Evolutionary conservation across 495 filamentous ascomycete genomes (phyloP).

Genomic region (Penicillium macrosclerotiorum): DNA sequence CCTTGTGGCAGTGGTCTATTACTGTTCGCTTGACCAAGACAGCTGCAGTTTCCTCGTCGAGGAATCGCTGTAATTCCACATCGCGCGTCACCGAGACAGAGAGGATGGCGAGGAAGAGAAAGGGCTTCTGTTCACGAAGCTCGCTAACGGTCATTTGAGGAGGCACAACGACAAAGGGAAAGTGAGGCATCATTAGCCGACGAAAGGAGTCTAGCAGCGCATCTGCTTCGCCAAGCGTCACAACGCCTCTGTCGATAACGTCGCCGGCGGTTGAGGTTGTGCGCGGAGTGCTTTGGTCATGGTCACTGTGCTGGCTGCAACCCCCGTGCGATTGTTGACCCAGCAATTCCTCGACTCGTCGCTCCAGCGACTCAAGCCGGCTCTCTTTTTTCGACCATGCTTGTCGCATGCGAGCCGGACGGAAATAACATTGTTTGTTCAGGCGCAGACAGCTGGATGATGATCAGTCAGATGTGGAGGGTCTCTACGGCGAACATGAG

Average conservation of each 20-base stretch:
- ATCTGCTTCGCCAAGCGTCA: conserved; percentile 19
- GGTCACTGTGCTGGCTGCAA: not conserved
- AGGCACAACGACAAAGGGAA: conserved; percentile 34
- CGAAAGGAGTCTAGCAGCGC: conserved; percentile 21
- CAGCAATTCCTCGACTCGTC: too few species aligned
- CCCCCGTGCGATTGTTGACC: not conserved
- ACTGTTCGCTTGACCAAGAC: too few species aligned
- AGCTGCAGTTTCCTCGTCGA: conserved; percentile 36
- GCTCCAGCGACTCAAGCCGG: too few species aligned
- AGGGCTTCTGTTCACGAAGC: conserved; percentile 27
- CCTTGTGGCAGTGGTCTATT: too few species aligned
- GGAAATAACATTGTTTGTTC: conserved; percentile 16
- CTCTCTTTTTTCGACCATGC: too few species aligned
- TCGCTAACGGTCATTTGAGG: conserved; percentile 15
- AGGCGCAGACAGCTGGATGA: conserved; percentile 14
- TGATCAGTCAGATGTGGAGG: not conserved
- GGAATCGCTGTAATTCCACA: conserved; percentile 32
- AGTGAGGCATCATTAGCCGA: conserved; percentile 19
- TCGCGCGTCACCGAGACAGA: conserved; percentile 38
- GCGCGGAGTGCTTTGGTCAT: not conserved
- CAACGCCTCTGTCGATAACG: conserved; percentile 18
- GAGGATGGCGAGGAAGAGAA: conserved; percentile 35
- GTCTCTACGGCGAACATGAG: not conserved
- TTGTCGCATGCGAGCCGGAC: too few species aligned
- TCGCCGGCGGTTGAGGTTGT: too few species aligned